A percentile compares a stretch with the other conserved stretches of the same genome.
Evolutionary conservation across 78 protist species (phyloP).

Genomic region (Planoprotostelium fungivorum): DNA sequence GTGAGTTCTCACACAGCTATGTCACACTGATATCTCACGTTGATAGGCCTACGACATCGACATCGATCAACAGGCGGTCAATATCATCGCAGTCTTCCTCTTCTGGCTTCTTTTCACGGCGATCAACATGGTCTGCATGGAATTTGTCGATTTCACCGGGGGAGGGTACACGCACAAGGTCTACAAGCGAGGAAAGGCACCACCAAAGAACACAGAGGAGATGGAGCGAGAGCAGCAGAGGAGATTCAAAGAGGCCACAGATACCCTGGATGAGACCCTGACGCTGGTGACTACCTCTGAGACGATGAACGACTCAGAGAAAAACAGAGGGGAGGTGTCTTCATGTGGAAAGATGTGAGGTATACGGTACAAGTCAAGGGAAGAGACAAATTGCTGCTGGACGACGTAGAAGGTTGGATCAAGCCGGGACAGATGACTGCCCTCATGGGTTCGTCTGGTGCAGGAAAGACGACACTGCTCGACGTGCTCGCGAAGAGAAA

Average conservation of each 20-base stretch:
- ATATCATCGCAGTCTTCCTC: slow-evolving; percentile 7
- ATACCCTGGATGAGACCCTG: not conserved
- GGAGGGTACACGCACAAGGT: slow-evolving; percentile 43
- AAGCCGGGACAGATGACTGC: slow-evolving; percentile 66
- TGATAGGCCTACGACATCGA: not conserved
- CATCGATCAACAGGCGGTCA: slow-evolving; percentile 7
- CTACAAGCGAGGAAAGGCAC: slow-evolving; percentile 23
- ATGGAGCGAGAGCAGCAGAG: no score
- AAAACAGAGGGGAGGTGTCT: slow-evolving; percentile 33
- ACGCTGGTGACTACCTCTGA: no score
- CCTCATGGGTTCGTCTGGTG: slow-evolving; percentile 62
- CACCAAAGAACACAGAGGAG: no score
- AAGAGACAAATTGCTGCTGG: slow-evolving; percentile 5
- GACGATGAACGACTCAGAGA: no score
- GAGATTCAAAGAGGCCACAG: no score
- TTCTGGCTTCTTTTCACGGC: slow-evolving; percentile 28
- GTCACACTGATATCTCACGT: not conserved
- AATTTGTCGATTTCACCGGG: slow-evolving; percentile 28
- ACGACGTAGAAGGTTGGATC: slow-evolving; percentile 28
- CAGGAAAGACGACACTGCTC: slow-evolving; percentile 80
- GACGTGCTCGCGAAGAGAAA: slow-evolving; percentile 78
- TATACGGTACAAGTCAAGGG: slow-evolving; percentile 34
- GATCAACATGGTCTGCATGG: slow-evolving; percentile 18
- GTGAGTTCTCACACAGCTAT: not conserved
- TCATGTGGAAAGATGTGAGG: slow-evolving; percentile 30